phyloP scores from a whole-genome alignment of 306 rosid genomes.

The Luffa aegyptiaca region DNA sequence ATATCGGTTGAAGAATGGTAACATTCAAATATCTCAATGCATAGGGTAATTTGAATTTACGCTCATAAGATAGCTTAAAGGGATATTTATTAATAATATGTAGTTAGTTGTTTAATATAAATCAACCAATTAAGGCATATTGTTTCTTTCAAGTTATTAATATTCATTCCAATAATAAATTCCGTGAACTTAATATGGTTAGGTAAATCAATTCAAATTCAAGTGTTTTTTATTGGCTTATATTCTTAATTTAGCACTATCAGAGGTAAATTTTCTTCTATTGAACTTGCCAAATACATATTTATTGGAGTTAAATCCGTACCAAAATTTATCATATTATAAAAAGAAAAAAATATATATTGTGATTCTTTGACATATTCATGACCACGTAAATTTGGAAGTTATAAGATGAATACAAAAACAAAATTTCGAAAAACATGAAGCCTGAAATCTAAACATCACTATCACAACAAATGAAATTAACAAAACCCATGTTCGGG shows the following conservation, averaged over 20 bases:
- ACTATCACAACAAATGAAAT: background rate
- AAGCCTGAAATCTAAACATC: background rate
- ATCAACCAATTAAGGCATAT: no score
- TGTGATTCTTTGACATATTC: background rate
- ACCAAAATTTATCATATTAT: no score
- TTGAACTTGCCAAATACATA: background rate
- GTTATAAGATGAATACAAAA: background rate
- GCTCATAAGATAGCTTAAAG: no score
- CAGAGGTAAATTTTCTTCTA: background rate
- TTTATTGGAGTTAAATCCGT: no score
- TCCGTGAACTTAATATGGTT: background rate
- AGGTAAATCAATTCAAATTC: background rate
- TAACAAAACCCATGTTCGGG: background rate
- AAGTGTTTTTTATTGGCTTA: background rate
- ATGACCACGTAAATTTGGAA: background rate
- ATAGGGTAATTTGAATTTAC: no score
- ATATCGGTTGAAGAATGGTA: no score
- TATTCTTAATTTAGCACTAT: background rate
- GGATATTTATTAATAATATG: no score
- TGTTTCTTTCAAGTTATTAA: no score
- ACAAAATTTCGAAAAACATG: background rate
- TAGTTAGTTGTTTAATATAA: no score
- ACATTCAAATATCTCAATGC: no score
- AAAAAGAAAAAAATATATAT: no score
- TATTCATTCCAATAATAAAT: no score